Base-by-base conservation (phyloP, 2,329 filamentous ascomycete species). In the Bertia moriformis region DNA sequence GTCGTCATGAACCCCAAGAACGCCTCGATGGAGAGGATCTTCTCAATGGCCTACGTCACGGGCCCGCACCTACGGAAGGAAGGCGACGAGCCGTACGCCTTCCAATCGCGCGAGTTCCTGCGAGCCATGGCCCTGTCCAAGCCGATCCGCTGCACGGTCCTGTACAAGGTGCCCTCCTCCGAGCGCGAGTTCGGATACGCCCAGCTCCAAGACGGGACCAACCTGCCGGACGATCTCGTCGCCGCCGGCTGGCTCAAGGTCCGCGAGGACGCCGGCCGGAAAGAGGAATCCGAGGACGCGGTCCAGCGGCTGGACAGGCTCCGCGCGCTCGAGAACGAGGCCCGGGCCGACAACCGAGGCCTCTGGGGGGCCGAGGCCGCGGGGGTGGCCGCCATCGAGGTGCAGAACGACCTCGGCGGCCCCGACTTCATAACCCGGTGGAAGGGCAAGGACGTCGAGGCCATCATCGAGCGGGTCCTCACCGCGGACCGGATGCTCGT, bases 171-270 rank as follows among this genome's bases (percentile, higher is more conserved):
- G 43, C 87, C 89, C n/a, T 81, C 78, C 40, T 82, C 77, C 33
- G 80, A 84, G 45, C 80, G 87, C 48, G 89, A 98, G 55, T 98
- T 95, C 54, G 91, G 89, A 46, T 71, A 77, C 45, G 78, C 86
- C 43, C 72, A 74, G 45, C 68, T 95, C 39, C 77, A 81, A 44
- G 82, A 85, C 51, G 86, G 86, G 38, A 75, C 75, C 20, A 66
- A 74, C 41, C 61, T 98, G 38, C 88, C 91, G n/a, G 87, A 95
- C 46, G 75, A 83, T 45, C 71, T 83, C 42, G 76, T 96, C 46
- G 78, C 84, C 53, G 84, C 87, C 50, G 91, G 91, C 47, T 95
- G 88, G 87, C 66, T 88, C 45, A 93, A 91, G 62, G 73, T 98
- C 43, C 78, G 91, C 46, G 91, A 98, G 51, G 91, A 98, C 59